A percentile compares a stretch with the other conserved stretches of the same genome.
phyloP scores from a whole-genome alignment of 345 rosid genomes.

The Syzygium aqueum region DNA sequence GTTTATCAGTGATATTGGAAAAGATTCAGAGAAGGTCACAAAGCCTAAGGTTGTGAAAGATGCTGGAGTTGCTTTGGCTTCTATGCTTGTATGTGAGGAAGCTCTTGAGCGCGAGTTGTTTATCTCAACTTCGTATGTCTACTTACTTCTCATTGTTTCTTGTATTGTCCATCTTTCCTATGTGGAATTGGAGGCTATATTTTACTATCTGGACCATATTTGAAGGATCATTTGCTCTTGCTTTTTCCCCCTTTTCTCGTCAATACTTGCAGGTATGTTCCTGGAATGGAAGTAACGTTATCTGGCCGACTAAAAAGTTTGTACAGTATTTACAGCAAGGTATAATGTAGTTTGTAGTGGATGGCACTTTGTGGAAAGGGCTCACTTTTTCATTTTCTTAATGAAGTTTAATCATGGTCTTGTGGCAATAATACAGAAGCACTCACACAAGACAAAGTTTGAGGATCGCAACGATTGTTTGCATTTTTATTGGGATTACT shows the following conservation, averaged over 20 bases:
- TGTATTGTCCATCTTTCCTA: neutral
- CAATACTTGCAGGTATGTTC: slow-evolving; percentile 46
- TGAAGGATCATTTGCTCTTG: slow-evolving; percentile 1
- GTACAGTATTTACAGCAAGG: slow-evolving; percentile 65
- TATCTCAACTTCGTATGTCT: slow-evolving; percentile 59
- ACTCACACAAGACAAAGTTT: neutral
- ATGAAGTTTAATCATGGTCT: neutral
- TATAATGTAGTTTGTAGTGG: slow-evolving; percentile 7
- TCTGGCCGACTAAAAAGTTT: slow-evolving; percentile 64
- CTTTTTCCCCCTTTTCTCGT: neutral
- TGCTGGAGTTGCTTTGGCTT: slow-evolving; percentile 62
- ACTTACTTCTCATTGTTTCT: slow-evolving; percentile 1
- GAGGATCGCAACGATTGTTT: neutral
- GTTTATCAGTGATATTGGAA: slow-evolving; percentile 34
- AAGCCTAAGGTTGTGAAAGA: slow-evolving; percentile 53
- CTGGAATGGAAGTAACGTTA: slow-evolving; percentile 72
- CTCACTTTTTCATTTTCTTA: neutral
- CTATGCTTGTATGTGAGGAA: slow-evolving; percentile 56
- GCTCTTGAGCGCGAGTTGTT: slow-evolving; percentile 52
- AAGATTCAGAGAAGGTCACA: slow-evolving; percentile 21
- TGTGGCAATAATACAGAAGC: neutral
- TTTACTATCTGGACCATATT: neutral
- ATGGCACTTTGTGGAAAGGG: neutral
- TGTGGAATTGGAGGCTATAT: neutral
- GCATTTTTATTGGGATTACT: neutral